Conservation (phyloP, 176 grass and related monocot genomes). For the Bothriochloa decipiens region DNA sequence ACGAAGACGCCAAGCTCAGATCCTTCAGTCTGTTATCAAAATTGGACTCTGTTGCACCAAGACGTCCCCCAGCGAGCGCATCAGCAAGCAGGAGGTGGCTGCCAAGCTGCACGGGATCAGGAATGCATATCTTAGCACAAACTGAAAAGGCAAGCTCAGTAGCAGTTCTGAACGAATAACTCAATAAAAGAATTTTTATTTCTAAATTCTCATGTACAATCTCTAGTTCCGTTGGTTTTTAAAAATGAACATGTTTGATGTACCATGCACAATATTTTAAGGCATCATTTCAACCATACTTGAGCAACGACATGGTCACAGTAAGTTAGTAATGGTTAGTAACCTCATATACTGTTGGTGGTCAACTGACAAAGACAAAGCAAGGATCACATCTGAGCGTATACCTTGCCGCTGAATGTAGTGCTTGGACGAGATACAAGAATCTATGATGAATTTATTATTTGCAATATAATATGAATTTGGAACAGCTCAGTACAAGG, state of each 20-base stretch:
- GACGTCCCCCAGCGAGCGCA: background rate
- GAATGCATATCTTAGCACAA: background rate
- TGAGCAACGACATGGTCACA: background rate
- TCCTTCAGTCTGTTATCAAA: background rate
- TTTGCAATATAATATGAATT: background rate
- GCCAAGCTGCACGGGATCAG: background rate
- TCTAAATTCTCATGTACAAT: background rate
- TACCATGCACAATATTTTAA: background rate
- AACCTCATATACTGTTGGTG: background rate
- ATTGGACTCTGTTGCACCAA: background rate
- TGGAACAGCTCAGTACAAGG: background rate
- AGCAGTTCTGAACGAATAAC: background rate
- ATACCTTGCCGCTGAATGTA: background rate
- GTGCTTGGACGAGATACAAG: background rate
- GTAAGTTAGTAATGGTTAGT: too few species aligned
- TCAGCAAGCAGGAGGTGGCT: background rate
- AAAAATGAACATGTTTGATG: too few species aligned
- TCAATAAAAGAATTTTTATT: background rate
- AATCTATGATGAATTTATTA: conserved; percentile 27
- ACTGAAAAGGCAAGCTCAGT: background rate
- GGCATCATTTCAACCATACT: background rate
- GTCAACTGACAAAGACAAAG: background rate
- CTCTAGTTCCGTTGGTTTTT: background rate
- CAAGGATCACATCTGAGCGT: background rate
- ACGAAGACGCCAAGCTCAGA: background rate